Evolutionary conservation across 176 grass and related monocot genomes (phyloP), one percentile per base, ranked within the genome.

Genomic region (Avena atlantica): DNA sequence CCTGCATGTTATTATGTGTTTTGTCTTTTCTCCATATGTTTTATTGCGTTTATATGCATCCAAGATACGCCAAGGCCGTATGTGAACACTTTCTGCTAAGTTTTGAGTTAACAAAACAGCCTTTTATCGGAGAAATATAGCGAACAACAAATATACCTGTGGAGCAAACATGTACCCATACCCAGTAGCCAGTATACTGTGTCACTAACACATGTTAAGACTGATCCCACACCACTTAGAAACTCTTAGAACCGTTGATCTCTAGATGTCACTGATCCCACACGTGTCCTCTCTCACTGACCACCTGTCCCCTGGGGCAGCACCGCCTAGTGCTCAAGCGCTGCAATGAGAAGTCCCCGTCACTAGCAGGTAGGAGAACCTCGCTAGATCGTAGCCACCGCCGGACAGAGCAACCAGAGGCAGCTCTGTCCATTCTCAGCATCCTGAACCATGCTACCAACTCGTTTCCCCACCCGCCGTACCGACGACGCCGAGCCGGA

Each of bases 361-460:
- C 47, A 19, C 53, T 57, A 57, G 53, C 15, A 57, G 53, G 16
- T 14, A 79, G 21, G 29, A 55, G 12, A 50, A 48, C 31, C 12
- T 86, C 50, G 9, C 9, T 12, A 56, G 14, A 14, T 78, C 20
- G 9, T 27, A 64, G 31, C 31, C 31, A 34, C 31, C 31, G 16
- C 55, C 76, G 11, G 53, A 47, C 8, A 27, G 7, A 12, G 13
- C n/a, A 34, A 12, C 3, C 70, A 27, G 31, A 78, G 5, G 21
- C 14, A 78, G 58, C 79, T 15, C 45, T 65, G 70, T 9, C 9
- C 75, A 36, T 11, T 27, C 10, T 4, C 12, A 83, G 62, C 8
- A 52, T 10, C 64, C 9, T 79, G 11, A 20, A 40, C 45, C 84
- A 97, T 95, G 95, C 89, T 64, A 65, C 91, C 84, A 86, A 74